A percentile compares a stretch with the other conserved stretches of the same genome.
Conservation (phyloP, 176 grass and related monocot species). For the Carex pumila region DNA sequence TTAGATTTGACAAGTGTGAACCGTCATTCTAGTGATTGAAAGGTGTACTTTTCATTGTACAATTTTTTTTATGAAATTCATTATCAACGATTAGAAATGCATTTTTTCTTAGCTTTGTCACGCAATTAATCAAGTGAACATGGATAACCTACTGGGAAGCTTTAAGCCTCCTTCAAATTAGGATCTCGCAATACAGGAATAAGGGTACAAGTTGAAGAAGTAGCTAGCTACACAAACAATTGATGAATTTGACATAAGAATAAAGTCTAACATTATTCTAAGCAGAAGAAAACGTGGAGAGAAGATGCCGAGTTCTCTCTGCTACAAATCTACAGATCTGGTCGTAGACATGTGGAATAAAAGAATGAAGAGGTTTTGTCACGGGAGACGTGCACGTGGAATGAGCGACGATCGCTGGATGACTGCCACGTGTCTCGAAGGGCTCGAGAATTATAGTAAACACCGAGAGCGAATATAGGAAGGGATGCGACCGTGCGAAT, state of each 20-base stretch:
- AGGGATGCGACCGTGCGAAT: background rate
- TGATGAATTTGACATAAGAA: constrained; percentile 15
- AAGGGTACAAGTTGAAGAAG: background rate
- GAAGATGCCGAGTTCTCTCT: constrained; percentile 8
- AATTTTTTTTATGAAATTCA: too few relatives aligned
- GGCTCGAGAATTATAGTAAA: constrained; percentile 23
- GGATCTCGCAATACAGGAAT: background rate
- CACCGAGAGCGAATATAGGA: constrained; percentile 21
- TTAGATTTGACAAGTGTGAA: too few relatives aligned
- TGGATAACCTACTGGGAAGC: too few relatives aligned
- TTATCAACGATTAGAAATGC: too few relatives aligned
- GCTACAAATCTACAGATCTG: constrained; percentile 21
- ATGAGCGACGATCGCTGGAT: constrained; percentile 17
- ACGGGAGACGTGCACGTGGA: constrained; percentile 27
- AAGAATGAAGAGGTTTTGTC: background rate
- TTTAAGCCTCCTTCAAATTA: background rate
- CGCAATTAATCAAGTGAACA: too few relatives aligned
- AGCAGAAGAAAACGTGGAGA: constrained; percentile 22
- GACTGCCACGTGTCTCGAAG: constrained; percentile 26
- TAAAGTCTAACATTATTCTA: constrained; percentile 30
- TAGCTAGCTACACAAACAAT: background rate
- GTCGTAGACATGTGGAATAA: background rate
- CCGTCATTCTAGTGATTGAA: too few relatives aligned
- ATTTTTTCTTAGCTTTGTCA: too few relatives aligned
- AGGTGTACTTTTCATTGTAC: too few relatives aligned